phyloP scores from a whole-genome alignment of 495 filamentous ascomycete species.

The Xylaria venustula region DNA sequence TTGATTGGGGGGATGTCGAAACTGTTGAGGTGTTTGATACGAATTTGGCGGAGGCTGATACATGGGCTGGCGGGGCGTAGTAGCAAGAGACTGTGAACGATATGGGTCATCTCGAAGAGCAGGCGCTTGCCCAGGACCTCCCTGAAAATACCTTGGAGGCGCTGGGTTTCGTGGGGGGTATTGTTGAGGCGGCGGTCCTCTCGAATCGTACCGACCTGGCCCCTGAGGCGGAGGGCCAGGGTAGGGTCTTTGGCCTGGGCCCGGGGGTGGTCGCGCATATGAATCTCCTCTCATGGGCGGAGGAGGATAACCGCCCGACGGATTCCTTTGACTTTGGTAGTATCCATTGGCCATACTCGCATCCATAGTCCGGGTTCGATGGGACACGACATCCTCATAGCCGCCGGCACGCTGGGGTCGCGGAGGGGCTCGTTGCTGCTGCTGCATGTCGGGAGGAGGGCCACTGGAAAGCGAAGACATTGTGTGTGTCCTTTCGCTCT shows the following conservation, averaged over 20 bases:
- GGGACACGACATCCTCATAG: slow-evolving; percentile 33
- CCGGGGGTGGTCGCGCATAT: slow-evolving; percentile 24
- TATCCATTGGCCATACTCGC: slow-evolving; percentile 52
- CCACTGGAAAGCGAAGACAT: slow-evolving; percentile 80
- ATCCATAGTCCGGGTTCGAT: slow-evolving; percentile 40
- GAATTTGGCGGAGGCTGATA: slow-evolving; percentile 64
- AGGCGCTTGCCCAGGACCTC: slow-evolving; percentile 53
- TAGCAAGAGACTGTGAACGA: slow-evolving; percentile 89
- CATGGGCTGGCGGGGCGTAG: slow-evolving; percentile 60
- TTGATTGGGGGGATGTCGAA: slow-evolving; percentile 72
- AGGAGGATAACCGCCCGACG: slow-evolving; percentile 39
- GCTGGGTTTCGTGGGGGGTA: slow-evolving; percentile 58
- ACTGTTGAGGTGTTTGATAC: slow-evolving; percentile 69
- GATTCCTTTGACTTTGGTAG: slow-evolving; percentile 53
- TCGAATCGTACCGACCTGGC: slow-evolving; percentile 35
- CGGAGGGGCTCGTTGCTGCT: slow-evolving; percentile 59
- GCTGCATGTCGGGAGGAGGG: slow-evolving; percentile 52
- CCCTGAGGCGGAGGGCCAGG: slow-evolving; percentile 49
- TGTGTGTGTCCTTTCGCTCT: slow-evolving; percentile 75
- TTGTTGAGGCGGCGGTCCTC: slow-evolving; percentile 44
- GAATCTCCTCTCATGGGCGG: slow-evolving; percentile 18
- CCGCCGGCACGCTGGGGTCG: slow-evolving; percentile 58
- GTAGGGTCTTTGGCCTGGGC: slow-evolving; percentile 46
- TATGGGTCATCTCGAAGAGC: slow-evolving; percentile 82
- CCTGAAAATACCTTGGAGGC: slow-evolving; percentile 54